Evolutionary conservation across 257 asterid genomes (phyloP).

Genomic region (Rehmannia glutinosa): DNA sequence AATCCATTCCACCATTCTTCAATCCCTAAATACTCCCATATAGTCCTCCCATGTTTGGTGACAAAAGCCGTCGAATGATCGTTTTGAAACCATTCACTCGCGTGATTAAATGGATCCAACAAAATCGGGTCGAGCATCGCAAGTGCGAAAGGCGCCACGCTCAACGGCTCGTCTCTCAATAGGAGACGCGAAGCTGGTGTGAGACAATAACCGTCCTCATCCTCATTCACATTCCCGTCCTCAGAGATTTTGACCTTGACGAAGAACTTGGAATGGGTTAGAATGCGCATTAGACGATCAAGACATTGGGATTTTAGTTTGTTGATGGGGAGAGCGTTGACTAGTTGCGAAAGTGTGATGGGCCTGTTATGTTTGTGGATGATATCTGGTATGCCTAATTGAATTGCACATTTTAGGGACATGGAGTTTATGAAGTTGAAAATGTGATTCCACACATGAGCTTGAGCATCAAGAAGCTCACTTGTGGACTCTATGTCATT

Average conservation of each 20-base stretch:
- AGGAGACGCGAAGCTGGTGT: neutral
- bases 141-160: too few species aligned
- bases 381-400: too few species aligned
- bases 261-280: constrained; percentile 2
- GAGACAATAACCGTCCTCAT: neutral
- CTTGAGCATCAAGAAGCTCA: neutral
- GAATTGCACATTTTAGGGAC: constrained; percentile 16
- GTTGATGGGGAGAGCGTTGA: neutral
- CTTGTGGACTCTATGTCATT: neutral
- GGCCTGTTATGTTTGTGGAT: too few species aligned
- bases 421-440: neutral
- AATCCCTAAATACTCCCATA: neutral
- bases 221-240: too few species aligned
- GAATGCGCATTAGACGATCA: neutral
- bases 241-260: neutral
- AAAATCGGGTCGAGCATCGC: too few species aligned
- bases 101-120: neutral
- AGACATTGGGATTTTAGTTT: neutral
- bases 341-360: neutral
- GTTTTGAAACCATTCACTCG: constrained; percentile 1
- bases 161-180: too few species aligned
- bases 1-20: neutral
- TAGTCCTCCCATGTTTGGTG: neutral
- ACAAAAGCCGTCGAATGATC: neutral
- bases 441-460: neutral